Conservation (phyloP, 768 basidiomycete species). For the Boletus huronensis region DNA sequence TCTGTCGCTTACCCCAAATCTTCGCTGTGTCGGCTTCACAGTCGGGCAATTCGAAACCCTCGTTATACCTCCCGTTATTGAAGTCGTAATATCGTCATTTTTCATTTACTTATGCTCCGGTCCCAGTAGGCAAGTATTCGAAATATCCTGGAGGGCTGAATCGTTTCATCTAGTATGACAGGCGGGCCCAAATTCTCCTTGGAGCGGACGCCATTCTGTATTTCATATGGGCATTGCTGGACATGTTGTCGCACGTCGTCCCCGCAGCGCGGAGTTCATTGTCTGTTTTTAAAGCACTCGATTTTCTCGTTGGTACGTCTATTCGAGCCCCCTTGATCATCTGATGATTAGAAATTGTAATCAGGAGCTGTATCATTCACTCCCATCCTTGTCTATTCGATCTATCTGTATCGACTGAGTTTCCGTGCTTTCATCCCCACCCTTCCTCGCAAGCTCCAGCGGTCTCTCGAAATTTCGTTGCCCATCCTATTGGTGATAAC, state of each 20-base stretch:
- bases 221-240: slow-evolving; percentile 55
- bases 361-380: slow-evolving; percentile 55
- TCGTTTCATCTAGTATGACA: slow-evolving; percentile 5
- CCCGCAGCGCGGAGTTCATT: slow-evolving; percentile 49
- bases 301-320: slow-evolving; percentile 59
- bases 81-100: slow-evolving; percentile 55
- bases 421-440: slow-evolving; percentile 46
- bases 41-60: slow-evolving; percentile 45
- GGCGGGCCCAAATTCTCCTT: slow-evolving; percentile 56
- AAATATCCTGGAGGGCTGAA: background rate
- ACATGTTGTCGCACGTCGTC: slow-evolving; percentile 54
- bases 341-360: background rate
- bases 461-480: slow-evolving; percentile 43
- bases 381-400: slow-evolving; percentile 60
- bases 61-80: slow-evolving; percentile 61
- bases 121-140: slow-evolving; percentile 43
- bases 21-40: slow-evolving; percentile 63
- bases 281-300: slow-evolving; percentile 47
- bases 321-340: background rate
- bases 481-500: slow-evolving; percentile 54
- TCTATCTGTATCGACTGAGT: slow-evolving; percentile 60
- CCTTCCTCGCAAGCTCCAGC: slow-evolving; percentile 50
- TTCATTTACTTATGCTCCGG: slow-evolving; percentile 49
- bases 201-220: slow-evolving; percentile 60
- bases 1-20: slow-evolving; percentile 64